Conservation (phyloP, 768 basidiomycete genomes). For the Clitopilus passeckerianus region DNA sequence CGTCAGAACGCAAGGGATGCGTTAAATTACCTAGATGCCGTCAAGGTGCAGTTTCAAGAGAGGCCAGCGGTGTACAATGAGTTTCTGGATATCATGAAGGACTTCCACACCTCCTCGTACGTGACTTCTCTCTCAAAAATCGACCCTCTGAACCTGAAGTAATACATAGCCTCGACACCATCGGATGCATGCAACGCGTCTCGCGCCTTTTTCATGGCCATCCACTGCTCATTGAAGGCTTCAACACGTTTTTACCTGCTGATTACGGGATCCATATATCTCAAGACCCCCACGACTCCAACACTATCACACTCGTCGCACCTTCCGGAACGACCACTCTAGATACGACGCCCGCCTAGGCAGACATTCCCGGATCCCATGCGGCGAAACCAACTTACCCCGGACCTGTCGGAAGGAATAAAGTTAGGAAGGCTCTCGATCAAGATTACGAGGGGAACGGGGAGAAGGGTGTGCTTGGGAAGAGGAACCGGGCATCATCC, state of each 20-base stretch:
- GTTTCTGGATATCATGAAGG: slow-evolving; percentile 97
- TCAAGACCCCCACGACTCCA: slow-evolving; percentile 61
- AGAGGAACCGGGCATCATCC: too few species aligned
- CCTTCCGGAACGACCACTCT: slow-evolving; percentile 71
- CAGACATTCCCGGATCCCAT: slow-evolving; percentile 22
- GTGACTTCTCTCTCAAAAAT: slow-evolving; percentile 22
- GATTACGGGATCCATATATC: slow-evolving; percentile 92
- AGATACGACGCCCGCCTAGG: slow-evolving; percentile 34
- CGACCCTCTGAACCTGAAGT: slow-evolving; percentile 10
- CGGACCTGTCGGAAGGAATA: too few species aligned
- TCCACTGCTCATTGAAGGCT: slow-evolving; percentile 87
- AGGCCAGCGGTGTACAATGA: slow-evolving; percentile 93
- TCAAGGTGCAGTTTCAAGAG: slow-evolving; percentile 87
- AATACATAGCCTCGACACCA: slow-evolving; percentile 82
- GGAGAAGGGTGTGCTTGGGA: too few species aligned
- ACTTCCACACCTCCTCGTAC: slow-evolving; percentile 94
- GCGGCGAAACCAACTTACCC: slow-evolving; percentile 26
- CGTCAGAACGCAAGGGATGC: slow-evolving; percentile 91
- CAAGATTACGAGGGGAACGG: too few species aligned
- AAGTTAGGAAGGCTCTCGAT: too few species aligned
- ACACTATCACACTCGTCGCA: slow-evolving; percentile 78
- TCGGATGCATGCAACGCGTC: slow-evolving; percentile 94
- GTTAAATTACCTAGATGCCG: slow-evolving; percentile 88
- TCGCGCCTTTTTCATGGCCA: slow-evolving; percentile 91
- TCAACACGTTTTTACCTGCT: slow-evolving; percentile 94